Base-by-base conservation (phyloP, 2,329 filamentous ascomycete genomes). In the Eurotiales sp. region DNA sequence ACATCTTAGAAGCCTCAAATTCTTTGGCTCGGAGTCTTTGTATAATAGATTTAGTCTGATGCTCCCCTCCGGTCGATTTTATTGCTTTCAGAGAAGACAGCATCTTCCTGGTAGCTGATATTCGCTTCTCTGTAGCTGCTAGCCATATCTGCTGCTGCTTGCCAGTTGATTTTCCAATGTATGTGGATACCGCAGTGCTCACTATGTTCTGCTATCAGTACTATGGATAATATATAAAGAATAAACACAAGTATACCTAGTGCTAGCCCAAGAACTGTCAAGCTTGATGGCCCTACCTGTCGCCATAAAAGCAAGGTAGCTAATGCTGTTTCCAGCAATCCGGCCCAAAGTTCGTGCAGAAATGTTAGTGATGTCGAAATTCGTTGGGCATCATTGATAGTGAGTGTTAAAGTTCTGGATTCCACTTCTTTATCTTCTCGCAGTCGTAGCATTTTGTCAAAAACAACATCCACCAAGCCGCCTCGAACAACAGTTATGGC, bases 251-350 rank as follows among this genome's bases (percentile, higher is more conserved):
- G 23, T 17, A 8, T 44, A 44, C 41, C 41, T 44, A 44, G n/a
- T 44, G 41, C 41, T 21, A 44, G 23, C 14, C 41, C 41, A 44
- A 44, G 41, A 30, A 44, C 41, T 8, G 41, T 44, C 41, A 44
- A 21, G 41, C 41, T 30, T 21, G 25, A 44, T 8, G 41, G 41
- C 8, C 41, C 41, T 30, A 44, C 41, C 23, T 44, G 41, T 30
- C 41, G 41, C 41, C 41, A 44, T 19, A 44, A 14, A 8, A 43
- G 40, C 40, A 22, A 43, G 41, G 25, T 44, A 5, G 41, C 41
- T 19, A 44, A 12, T 19, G 25, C 25, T 21, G 41, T 44, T 44
- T 44, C 25, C 6, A 44, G 25, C 23, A 44, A 44, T 44, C 41
- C 41, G 23, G 25, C 41, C 41, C 41, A 44, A 3, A 44, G 23